A percentile compares a stretch with the other conserved stretches of the same genome.
Conservation (phyloP, 2,329 filamentous ascomycete species). For the Aspergillus fumigatiaffinis region DNA sequence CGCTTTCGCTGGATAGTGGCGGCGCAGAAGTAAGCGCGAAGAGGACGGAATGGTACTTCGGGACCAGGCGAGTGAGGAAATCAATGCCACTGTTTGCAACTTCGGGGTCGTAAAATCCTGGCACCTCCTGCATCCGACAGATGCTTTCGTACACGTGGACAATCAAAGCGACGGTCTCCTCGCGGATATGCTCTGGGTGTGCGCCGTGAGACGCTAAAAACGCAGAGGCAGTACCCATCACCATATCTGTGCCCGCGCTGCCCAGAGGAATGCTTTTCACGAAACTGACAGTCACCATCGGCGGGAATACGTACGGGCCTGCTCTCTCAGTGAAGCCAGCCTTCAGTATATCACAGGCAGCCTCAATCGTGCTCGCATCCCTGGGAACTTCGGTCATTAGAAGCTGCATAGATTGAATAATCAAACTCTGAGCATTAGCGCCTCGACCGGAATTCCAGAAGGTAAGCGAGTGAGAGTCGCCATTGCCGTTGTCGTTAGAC, state of each 20-base stretch:
- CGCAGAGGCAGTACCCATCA: slow-evolving; percentile 45
- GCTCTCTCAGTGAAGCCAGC: slow-evolving; percentile 44
- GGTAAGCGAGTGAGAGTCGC: slow-evolving; percentile 26
- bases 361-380: slow-evolving; percentile 42
- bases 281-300: slow-evolving; percentile 39
- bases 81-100: slow-evolving; percentile 44
- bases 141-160: slow-evolving; percentile 38
- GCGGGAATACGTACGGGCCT: slow-evolving; percentile 42
- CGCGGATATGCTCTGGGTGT: slow-evolving; percentile 31
- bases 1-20: slow-evolving; percentile 6
- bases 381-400: slow-evolving; percentile 38
- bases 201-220: slow-evolving; percentile 42
- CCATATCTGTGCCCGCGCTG: slow-evolving; percentile 38
- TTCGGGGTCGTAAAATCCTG: slow-evolving; percentile 37
- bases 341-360: slow-evolving; percentile 44
- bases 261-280: slow-evolving; percentile 39
- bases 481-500: slow-evolving; percentile 22
- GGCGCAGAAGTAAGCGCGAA: slow-evolving; percentile 32
- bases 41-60: slow-evolving; percentile 38
- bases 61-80: slow-evolving; percentile 40
- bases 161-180: slow-evolving; percentile 34
- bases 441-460: slow-evolving; percentile 38
- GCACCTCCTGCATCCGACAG: slow-evolving; percentile 32
- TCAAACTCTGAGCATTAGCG: slow-evolving; percentile 28
- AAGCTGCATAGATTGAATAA: slow-evolving; percentile 40